Evolutionary conservation across 768 basidiomycete genomes (phyloP), one percentile per base, ranked within the genome.

Genomic region (Tricholoma saponaceum): DNA sequence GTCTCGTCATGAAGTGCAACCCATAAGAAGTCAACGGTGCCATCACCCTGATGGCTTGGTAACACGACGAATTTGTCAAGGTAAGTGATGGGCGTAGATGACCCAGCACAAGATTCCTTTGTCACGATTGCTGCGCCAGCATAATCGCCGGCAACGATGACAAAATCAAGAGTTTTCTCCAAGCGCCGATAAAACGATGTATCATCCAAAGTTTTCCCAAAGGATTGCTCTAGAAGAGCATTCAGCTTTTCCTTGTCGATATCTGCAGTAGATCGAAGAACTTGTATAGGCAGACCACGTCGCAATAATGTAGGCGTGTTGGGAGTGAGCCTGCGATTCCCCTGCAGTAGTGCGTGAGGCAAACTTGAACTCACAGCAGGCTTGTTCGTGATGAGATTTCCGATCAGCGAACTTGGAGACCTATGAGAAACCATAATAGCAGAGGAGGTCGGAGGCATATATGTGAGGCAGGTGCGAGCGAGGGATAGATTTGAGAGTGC

Each of bases 11-110:
- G 94, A 51, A 99, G 76, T 14, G 95, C 95, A 43, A 98, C 96
- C 97, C 97, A 99, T 35, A 99, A 77, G 76, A 99, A 99, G 75
- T 99, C 97, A 57, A 98, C 97, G 0, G 97, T 98, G 16, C 97
- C 97, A 66, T 98, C 96, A 20, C 97, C 97, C 72, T 99, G 97
- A 67, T 98, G 86, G 58, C 80, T 86, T 2, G 97, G 97, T 37
- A 95, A 79, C 39, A 99, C 95, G 14, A 95, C 96, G 70, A 99
- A 99, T 74, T 99, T 99, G 80, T 99, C 97, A 50, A 99, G 84
- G 73, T 99, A 99, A 14, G 91, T 87, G 59, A 96, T 85, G 5
- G 87, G 82, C 1, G 60, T 52, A 7, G 72, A 58, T 20, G 72
- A 68, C 33, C 63, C 72, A n/a, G 79, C 65, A 52, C 70, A 69